A percentile compares a stretch with the other conserved stretches of the same genome.
phyloP scores from a whole-genome alignment of 305 asterid species.

The Fraxinus nigra region DNA sequence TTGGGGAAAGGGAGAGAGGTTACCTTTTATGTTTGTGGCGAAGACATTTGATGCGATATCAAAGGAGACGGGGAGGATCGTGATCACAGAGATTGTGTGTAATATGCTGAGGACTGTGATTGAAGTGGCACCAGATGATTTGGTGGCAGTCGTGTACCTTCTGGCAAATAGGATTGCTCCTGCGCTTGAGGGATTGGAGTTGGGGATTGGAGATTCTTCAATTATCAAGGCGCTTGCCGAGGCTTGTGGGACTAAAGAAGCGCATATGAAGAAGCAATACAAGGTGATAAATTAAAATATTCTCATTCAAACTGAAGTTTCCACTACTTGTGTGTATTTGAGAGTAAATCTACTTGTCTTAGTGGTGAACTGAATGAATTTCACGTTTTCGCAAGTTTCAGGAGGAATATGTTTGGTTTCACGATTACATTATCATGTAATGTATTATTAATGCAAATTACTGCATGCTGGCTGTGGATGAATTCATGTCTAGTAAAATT shows the following conservation, averaged over 20 bases:
- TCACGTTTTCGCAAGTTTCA: background rate
- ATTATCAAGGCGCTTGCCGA: conserved; percentile 90
- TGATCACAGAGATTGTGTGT: conserved; percentile 75
- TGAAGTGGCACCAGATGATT: conserved; percentile 74
- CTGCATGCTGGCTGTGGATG: background rate
- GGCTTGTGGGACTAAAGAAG: conserved; percentile 84
- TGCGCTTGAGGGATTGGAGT: conserved; percentile 91
- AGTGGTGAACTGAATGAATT: conserved; percentile 9
- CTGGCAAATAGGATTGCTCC: conserved; percentile 71
- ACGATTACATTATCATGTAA: background rate
- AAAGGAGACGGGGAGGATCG: conserved; percentile 76
- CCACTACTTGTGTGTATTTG: background rate
- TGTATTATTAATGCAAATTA: background rate
- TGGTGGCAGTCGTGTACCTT: conserved; percentile 73
- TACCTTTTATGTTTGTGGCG: conserved; percentile 86
- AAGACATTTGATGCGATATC: conserved; percentile 80
- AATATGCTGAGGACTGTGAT: conserved; percentile 91
- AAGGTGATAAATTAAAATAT: conserved; percentile 43
- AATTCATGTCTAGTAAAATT: background rate
- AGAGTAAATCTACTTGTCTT: background rate
- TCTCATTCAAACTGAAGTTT: conserved; percentile 4
- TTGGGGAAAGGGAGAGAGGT: conserved; percentile 78
- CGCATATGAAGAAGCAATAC: conserved; percentile 70
- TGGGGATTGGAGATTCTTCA: conserved; percentile 86
- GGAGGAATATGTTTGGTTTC: background rate